Evolutionary conservation across 2,329 filamentous ascomycete genomes (phyloP), one percentile per base, ranked within the genome.

Genomic region (Sclerotinia trifoliorum): DNA sequence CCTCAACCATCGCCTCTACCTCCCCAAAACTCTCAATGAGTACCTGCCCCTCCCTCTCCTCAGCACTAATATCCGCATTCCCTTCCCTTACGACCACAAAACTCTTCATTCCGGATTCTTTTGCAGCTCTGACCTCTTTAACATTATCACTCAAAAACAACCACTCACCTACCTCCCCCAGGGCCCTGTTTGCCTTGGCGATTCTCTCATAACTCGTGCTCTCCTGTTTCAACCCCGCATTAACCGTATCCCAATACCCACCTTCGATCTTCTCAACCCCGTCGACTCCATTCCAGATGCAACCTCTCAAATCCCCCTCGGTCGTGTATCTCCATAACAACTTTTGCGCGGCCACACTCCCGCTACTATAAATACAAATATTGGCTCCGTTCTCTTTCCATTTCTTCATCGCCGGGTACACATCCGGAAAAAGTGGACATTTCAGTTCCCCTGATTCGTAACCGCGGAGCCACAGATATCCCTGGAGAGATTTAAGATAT

Each of bases 131-230:
- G 48, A 90, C 87, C 79, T 91, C 88, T 75, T 85, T 86, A 57
- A 91, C 83, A 75, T 93, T 93, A 80, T 95, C 92, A 75, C 90
- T 94, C 70, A 94, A 80, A 78, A 95, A 95, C n/a, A 93, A 81
- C 81, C 91, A 91, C 67, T 85, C 81, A 15, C 78, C 78, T 24
- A 83, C 78, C 62, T 80, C 73, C 68, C 83, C 80, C 46, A 82
- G 80, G 21, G 85, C 77, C 56, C 66, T 63, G 56, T 48, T 48
- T 54, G 42, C 58, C 10, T n/a, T 35, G 11, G 65, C 70, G 64
- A 78, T 77, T 64, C 70, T 75, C 63, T 80, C 78, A 79, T 94
- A 95, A 77, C 91, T 94, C 29, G 77, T 78, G 51, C 80, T 77
- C 73, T 92, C 86, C 57, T 84, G 86, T 81, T 95, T 95, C 67